Evolutionary conservation across 371 early-diverging fungal genomes (phyloP).

Genomic region (Lichtheimia corymbifera): DNA sequence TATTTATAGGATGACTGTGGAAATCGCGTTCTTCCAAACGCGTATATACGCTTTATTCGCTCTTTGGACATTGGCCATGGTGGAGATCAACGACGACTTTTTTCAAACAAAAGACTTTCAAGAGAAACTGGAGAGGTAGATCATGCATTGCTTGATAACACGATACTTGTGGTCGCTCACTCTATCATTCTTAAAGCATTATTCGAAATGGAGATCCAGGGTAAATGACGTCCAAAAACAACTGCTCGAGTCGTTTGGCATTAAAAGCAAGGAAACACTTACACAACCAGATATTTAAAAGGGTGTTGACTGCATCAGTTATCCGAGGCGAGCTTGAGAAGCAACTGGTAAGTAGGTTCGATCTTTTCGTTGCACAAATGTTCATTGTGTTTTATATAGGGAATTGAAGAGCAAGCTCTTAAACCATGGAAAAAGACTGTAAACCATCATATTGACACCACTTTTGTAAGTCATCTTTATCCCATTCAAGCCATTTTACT

Average conservation of each 20-base stretch:
- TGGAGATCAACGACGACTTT: no score
- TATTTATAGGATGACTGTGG: no score
- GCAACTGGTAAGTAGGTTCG: slow-evolving; percentile 5
- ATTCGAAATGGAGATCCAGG: slow-evolving; percentile 22
- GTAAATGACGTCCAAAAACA: background rate
- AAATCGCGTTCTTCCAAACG: no score
- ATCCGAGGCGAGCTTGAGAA: slow-evolving; percentile 9
- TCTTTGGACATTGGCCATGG: no score
- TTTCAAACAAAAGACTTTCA: background rate
- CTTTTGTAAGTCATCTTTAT: slow-evolving; percentile 12
- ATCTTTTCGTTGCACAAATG: background rate
- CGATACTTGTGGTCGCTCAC: no score
- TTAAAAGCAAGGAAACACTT: background rate
- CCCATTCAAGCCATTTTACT: background rate
- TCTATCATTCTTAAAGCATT: background rate
- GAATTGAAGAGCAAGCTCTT: slow-evolving; percentile 22
- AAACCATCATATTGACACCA: slow-evolving; percentile 24
- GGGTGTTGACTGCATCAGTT: slow-evolving; percentile 1
- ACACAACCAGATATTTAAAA: background rate
- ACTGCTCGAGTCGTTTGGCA: background rate
- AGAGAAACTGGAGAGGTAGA: background rate
- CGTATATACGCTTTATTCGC: no score
- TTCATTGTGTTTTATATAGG: slow-evolving; percentile 7
- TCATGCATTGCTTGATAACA: background rate
- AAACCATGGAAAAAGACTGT: slow-evolving; percentile 30